phyloP scores from a whole-genome alignment of 306 rosid genomes.

The Corylus americana region DNA sequence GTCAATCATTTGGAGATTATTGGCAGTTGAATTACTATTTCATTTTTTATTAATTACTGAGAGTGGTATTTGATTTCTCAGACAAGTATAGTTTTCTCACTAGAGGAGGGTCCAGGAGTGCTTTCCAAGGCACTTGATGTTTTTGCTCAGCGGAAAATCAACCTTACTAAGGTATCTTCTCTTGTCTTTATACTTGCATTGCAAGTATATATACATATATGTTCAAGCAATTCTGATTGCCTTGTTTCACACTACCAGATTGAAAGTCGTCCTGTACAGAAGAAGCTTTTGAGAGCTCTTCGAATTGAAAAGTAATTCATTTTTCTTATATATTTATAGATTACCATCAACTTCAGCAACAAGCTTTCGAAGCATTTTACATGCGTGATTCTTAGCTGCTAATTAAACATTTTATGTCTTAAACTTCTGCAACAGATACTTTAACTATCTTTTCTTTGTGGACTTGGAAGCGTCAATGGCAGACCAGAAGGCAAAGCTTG shows the following conservation, averaged over 20 bases:
- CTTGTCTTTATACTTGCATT: constrained; percentile 19
- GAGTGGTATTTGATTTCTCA: constrained; percentile 37
- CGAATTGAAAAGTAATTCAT: constrained; percentile 42
- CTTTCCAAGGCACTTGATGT: constrained; percentile 98
- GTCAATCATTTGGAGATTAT: constrained; percentile 34
- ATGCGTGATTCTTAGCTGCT: too few relatives aligned
- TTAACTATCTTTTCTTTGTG: constrained; percentile 89
- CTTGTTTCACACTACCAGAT: constrained; percentile 52
- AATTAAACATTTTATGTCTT: constrained; percentile 6
- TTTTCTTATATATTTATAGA: background rate
- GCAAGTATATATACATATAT: background rate
- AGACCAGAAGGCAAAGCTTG: constrained; percentile 83
- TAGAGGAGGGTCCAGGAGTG: constrained; percentile 95
- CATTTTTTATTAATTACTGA: constrained; percentile 16
- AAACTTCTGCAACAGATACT: constrained; percentile 55
- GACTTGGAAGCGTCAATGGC: constrained; percentile 99
- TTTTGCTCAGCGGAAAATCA: constrained; percentile 89
- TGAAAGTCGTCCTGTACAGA: constrained; percentile 94
- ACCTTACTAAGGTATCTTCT: constrained; percentile 72
- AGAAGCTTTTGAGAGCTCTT: constrained; percentile 56
- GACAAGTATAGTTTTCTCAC: constrained; percentile 96
- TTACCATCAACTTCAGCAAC: constrained; percentile 2
- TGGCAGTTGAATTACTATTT: background rate
- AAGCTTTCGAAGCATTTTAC: background rate
- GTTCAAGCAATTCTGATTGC: constrained; percentile 17